Base-by-base conservation (phyloP, 148 eudicot species). In the Chenopodium suecicum region DNA sequence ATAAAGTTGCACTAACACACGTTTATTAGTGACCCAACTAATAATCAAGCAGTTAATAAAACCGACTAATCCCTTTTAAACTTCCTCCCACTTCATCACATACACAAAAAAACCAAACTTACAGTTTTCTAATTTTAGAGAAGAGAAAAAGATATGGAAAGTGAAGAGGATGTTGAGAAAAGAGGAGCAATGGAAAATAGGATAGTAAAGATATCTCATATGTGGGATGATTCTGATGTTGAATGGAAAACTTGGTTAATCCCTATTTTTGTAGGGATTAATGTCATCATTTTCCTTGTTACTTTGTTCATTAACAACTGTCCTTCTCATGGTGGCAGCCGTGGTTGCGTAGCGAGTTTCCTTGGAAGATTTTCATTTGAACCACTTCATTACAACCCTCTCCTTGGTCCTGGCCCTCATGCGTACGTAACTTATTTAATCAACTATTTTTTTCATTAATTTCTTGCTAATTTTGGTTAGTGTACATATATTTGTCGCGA, bases 341-440 rank as follows among this genome's bases (percentile, higher is more conserved):
- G 68, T 0, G 76, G 74, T 74, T 92, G 95, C 71, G 86, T 90
- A 0, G 89, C 87, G 0, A 85, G 86, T 76, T 92, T 91, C 74
- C 91, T 94, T 9, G 91, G 92, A 14, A 72, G 94, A 66, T 87
- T 94, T n/a, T 94, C 98, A 0, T 94, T 92, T 69, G 84, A 94
- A 77, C 92, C 92, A 20, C 79, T 84, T 62, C 46, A 47, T 27
- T 88, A 86, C 12, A 94, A 94, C 79, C 95, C 93, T 63, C 85
- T 91, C 37, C 84, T 94, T 34, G 98, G 98, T 8, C 93, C 95
- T 74, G 92, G 95, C 62, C 84, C 86, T 29, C 41, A 78, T 34
- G 66, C 84, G 84, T 82, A 90, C 89, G 95, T 88, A 22, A 62
- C 66, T n/a, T n/a, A 6, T 6, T 62, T 22, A 4, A 19, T 22